Evolutionary conservation across 805 yeast species (phyloP).

Genomic region (Metschnikowia proteae): DNA sequence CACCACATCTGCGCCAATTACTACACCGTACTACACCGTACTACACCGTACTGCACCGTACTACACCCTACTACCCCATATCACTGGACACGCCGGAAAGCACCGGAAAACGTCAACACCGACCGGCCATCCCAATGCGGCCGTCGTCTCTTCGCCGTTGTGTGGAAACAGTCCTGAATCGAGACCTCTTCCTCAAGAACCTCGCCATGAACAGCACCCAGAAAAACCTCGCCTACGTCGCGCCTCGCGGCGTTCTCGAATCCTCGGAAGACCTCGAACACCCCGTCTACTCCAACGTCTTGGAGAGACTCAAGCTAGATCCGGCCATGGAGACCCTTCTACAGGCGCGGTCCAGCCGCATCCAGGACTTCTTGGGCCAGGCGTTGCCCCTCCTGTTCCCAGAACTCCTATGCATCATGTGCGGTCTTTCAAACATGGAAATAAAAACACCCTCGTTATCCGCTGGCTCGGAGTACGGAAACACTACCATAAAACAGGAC

Average conservation of each 20-base stretch:
- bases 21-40: too few species aligned
- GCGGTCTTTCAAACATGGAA: slow-evolving; percentile 28
- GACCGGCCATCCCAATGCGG: background rate
- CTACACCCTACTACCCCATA: too few species aligned
- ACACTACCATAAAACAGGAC: slow-evolving; percentile 10
- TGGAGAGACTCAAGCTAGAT: slow-evolving; percentile 9
- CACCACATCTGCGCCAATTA: too few species aligned
- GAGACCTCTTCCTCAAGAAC: slow-evolving; percentile 20
- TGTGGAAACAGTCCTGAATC: slow-evolving; percentile 21
- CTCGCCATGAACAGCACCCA: slow-evolving; percentile 11
- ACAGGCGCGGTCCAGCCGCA: slow-evolving; percentile 14
- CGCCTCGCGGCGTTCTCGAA: background rate
- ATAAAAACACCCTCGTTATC: slow-evolving; percentile 7
- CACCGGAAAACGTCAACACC: too few species aligned
- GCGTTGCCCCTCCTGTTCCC: slow-evolving; percentile 22
- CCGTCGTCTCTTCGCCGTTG: background rate
- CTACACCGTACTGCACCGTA: too few species aligned
- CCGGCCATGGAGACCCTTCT: slow-evolving; percentile 10
- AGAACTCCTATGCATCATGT: slow-evolving; percentile 26
- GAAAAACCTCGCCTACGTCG: slow-evolving; percentile 2
- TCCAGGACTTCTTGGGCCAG: slow-evolving; percentile 26
- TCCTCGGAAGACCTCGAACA: background rate
- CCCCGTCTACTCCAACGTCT: slow-evolving; percentile 6
- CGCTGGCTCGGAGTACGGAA: slow-evolving; percentile 9
- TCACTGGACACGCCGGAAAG: too few species aligned